Percentiles rank a stretch among this genome's conserved stretches.
Conservation (phyloP, 2,329 filamentous ascomycete species). For the Aureobasidium leucospermi region DNA sequence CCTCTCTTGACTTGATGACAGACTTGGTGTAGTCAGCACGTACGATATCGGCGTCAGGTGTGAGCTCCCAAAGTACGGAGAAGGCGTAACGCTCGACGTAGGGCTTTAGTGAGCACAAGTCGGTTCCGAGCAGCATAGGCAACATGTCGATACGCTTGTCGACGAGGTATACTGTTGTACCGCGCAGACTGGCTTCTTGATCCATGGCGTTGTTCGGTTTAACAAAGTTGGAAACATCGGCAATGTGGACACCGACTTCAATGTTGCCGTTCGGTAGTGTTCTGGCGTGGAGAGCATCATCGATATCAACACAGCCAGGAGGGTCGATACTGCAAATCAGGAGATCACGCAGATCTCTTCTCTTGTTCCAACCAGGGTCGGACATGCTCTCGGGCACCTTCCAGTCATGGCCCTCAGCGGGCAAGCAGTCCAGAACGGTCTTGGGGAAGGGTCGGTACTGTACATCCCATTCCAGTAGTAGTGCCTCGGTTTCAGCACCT, state of each 20-base stretch:
- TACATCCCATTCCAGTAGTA: constrained; percentile 91
- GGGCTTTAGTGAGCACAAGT: constrained; percentile 92
- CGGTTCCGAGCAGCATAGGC: constrained; percentile 89
- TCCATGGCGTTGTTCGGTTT: constrained; percentile 98
- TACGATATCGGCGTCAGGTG: constrained; percentile 75
- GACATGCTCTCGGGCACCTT: constrained; percentile 72
- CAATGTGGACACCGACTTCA: constrained; percentile 96
- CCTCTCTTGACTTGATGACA: constrained; percentile 91
- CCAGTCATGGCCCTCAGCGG: constrained; percentile 88
- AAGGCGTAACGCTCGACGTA: constrained; percentile 73
- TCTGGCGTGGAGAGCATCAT: constrained; percentile 87
- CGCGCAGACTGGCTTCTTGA: constrained; percentile 82
- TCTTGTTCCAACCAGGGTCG: constrained; percentile 78
- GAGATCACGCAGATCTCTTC: constrained; percentile 75
- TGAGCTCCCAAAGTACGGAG: constrained; percentile 66
- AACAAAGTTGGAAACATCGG: constrained; percentile 98
- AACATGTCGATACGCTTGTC: constrained; percentile 99
- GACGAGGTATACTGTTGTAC: constrained; percentile 93
- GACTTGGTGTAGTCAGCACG: constrained; percentile 90
- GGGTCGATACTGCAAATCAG: constrained; percentile 97
- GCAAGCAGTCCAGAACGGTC: constrained; percentile 87
- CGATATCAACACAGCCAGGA: constrained; percentile 92
- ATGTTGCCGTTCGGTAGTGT: constrained; percentile 84
- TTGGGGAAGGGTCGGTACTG: constrained; percentile 97
- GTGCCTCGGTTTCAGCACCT: constrained; percentile 91